Conservation (phyloP, 2,329 filamentous ascomycete genomes). For the Pseudogymnoascus verrucosus region DNA sequence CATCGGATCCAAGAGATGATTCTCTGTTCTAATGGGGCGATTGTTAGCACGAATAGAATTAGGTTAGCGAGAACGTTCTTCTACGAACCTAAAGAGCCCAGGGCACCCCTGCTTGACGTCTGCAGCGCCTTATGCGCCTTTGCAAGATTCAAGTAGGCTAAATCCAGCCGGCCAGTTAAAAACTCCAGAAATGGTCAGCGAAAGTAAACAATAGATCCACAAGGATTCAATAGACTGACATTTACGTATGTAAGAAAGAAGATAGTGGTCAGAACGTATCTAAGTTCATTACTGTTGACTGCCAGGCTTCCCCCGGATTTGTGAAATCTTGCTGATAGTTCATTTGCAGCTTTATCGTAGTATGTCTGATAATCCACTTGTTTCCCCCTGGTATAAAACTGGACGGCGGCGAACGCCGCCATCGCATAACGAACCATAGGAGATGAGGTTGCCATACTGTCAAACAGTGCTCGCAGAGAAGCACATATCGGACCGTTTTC, state of each 20-base stretch:
- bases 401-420: not conserved
- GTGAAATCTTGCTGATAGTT: not conserved
- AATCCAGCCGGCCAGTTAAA: conserved; percentile 7
- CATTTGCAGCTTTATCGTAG: conserved; percentile 2
- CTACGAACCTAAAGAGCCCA: conserved; percentile 3
- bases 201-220: not conserved
- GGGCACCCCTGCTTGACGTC: conserved; percentile 3
- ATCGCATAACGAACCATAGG: not conserved
- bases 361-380: conserved; percentile 2
- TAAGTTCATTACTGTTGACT: not conserved
- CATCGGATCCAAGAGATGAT: conserved; percentile 4
- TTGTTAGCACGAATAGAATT: not conserved
- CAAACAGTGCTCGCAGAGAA: conserved; percentile 1
- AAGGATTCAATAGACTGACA: not conserved
- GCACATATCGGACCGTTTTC: conserved; percentile 1
- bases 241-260: conserved; percentile 5
- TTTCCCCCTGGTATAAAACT: not conserved
- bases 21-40: not conserved
- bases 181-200: conserved; percentile 1
- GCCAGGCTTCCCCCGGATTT: not conserved
- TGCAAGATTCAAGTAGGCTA: conserved; percentile 7
- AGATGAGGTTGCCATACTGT: conserved; percentile 3
- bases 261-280: conserved; percentile 8
- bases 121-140: conserved; percentile 6
- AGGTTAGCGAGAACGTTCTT: not conserved